phyloP scores from a whole-genome alignment of 352 stramenopile species.

The Pythium myriotylum region DNA sequence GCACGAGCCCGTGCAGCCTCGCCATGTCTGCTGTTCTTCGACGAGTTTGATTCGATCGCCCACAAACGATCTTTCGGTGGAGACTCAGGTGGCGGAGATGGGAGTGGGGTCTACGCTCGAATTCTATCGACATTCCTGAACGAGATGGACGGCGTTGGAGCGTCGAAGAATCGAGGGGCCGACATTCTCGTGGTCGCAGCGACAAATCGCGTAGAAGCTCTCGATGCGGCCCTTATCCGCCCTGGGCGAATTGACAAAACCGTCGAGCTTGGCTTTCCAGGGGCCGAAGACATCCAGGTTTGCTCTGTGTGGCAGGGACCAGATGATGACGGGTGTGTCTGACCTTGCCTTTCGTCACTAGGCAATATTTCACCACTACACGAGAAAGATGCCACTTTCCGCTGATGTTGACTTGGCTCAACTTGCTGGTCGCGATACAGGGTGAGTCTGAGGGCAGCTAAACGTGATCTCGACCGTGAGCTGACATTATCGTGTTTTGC shows the following conservation, averaged over 20 bases:
- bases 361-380: slow-evolving; percentile 74
- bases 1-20: slow-evolving; percentile 67
- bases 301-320: background rate
- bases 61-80: slow-evolving; percentile 69
- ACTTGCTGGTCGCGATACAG: slow-evolving; percentile 40
- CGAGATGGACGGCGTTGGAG: slow-evolving; percentile 82
- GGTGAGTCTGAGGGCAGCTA: too few species aligned
- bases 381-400: slow-evolving; percentile 66
- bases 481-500: background rate
- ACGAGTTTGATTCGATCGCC: slow-evolving; percentile 84
- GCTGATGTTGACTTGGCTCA: slow-evolving; percentile 51
- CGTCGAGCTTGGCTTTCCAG: slow-evolving; percentile 62
- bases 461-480: too few species aligned
- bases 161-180: slow-evolving; percentile 25
- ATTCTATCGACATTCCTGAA: slow-evolving; percentile 86
- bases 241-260: slow-evolving; percentile 82
- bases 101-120: slow-evolving; percentile 68
- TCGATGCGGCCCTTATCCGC: slow-evolving; percentile 75
- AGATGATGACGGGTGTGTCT: background rate
- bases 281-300: slow-evolving; percentile 42
- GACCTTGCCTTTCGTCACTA: slow-evolving; percentile 17
- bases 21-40: slow-evolving; percentile 85
- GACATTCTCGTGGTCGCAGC: slow-evolving; percentile 74
- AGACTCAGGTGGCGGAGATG: slow-evolving; percentile 39
- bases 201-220: slow-evolving; percentile 68